Percentiles rank a stretch among this genome's conserved stretches.
Conservation (phyloP, 805 yeast genomes). For the Soucietia sequanensis region DNA sequence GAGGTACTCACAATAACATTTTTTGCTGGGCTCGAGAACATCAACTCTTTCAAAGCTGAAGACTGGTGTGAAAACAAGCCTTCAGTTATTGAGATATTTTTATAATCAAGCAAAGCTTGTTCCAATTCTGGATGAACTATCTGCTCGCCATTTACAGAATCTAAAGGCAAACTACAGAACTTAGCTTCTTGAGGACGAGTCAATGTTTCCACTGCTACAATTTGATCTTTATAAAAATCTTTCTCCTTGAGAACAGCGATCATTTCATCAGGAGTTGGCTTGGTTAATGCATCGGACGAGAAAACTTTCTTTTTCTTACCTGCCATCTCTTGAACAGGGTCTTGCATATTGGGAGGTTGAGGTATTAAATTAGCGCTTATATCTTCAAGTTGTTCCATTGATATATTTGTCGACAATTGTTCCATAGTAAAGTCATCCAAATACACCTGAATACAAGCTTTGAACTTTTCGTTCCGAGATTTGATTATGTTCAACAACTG, state of each 20-base stretch:
- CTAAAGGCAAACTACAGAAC: slow-evolving; percentile 43
- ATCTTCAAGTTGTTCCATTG: slow-evolving; percentile 27
- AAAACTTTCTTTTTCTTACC: slow-evolving; percentile 10
- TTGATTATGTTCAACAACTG: slow-evolving; percentile 61
- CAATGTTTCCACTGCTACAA: slow-evolving; percentile 50
- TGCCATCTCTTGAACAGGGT: slow-evolving; percentile 41
- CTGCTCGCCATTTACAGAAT: slow-evolving; percentile 15
- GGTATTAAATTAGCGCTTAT: slow-evolving; percentile 46
- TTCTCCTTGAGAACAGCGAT: slow-evolving; percentile 46
- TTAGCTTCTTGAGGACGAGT: slow-evolving; percentile 45
- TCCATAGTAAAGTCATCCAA: too few species aligned
- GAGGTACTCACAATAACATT: slow-evolving; percentile 91
- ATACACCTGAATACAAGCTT: slow-evolving; percentile 12
- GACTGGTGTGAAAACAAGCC: slow-evolving; percentile 80
- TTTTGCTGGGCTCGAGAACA: slow-evolving; percentile 30
- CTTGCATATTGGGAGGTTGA: slow-evolving; percentile 45
- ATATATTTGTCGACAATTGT: slow-evolving; percentile 14
- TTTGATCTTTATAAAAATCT: slow-evolving; percentile 61
- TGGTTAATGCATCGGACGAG: neutral
- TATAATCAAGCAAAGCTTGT: slow-evolving; percentile 47
- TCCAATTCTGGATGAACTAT: slow-evolving; percentile 47
- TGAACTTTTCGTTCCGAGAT: slow-evolving; percentile 55
- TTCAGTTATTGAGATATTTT: slow-evolving; percentile 41
- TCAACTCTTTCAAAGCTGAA: slow-evolving; percentile 62
- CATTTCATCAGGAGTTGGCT: slow-evolving; percentile 47